Percentiles rank a stretch among this genome's conserved stretches.
phyloP scores from a whole-genome alignment of 495 filamentous ascomycete species.

The Staphylotrichum tortipilum region DNA sequence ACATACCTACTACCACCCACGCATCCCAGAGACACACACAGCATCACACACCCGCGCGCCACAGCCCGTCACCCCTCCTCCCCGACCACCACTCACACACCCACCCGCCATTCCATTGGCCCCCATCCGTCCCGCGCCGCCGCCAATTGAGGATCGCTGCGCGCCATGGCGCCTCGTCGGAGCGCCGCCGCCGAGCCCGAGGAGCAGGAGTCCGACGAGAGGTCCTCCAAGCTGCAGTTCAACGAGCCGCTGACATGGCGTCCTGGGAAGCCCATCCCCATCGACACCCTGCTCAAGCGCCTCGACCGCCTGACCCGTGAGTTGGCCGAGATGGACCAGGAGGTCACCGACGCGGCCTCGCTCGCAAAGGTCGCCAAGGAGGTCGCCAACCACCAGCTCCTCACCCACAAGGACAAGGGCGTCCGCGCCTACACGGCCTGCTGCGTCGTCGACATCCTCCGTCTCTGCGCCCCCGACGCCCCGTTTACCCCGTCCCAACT shows the following conservation, averaged over 20 bases:
- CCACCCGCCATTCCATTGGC: too few relatives aligned
- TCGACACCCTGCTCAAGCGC: constrained; percentile 70
- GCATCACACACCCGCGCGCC: constrained; percentile 10
- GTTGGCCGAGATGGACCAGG: constrained; percentile 78
- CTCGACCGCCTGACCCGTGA: constrained; percentile 76
- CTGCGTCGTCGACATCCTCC: constrained; percentile 89
- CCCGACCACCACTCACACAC: background rate
- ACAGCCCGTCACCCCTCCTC: background rate
- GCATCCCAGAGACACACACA: too few relatives aligned
- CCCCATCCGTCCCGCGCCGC: background rate
- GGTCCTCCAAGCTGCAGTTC: constrained; percentile 51
- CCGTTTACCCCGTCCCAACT: constrained; percentile 85
- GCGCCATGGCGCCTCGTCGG: constrained; percentile 31
- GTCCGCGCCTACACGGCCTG: constrained; percentile 81
- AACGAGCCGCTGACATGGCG: constrained; percentile 86
- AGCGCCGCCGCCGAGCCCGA: constrained; percentile 23
- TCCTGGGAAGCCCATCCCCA: constrained; percentile 78
- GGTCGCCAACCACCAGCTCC: constrained; percentile 69
- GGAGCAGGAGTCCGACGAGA: constrained; percentile 21
- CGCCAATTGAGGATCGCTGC: constrained; percentile 1
- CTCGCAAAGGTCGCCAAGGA: constrained; percentile 80
- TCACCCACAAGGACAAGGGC: constrained; percentile 85
- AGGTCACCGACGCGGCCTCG: constrained; percentile 71
- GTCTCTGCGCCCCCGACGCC: constrained; percentile 89
- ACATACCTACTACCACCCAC: too few relatives aligned